Percentiles rank a stretch among this genome's conserved stretches.
These are phyloP conservation scores for Verbena officinalis DNA, from an alignment of 257 asterid species.

Conservation along the genomic window DNA sequence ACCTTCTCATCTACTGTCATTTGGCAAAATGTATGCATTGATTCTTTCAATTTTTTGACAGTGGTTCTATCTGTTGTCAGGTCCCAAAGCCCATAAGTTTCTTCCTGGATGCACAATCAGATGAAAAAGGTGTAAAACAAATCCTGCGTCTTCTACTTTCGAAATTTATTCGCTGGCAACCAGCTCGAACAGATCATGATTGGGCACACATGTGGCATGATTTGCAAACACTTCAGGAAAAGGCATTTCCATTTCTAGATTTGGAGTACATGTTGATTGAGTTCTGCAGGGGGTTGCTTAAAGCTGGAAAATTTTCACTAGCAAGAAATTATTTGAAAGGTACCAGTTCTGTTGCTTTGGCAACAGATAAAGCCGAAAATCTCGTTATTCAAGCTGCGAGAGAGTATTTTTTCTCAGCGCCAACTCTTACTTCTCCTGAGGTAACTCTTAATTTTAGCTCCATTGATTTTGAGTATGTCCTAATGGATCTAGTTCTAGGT, in stretches of 20 bases:
- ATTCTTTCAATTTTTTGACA: conserved; percentile 21
- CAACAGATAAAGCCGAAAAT: conserved; percentile 89
- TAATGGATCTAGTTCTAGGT: conserved; percentile 16
- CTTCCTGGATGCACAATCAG: conserved; percentile 64
- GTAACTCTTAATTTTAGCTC: conserved; percentile 47
- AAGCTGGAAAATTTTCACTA: conserved; percentile 89
- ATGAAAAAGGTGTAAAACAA: conserved; percentile 90
- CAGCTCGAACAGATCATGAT: conserved; percentile 85
- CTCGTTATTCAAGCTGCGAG: conserved; percentile 98
- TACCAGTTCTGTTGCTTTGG: conserved; percentile 75
- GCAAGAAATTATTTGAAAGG: conserved; percentile 98
- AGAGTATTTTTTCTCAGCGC: conserved; percentile 97
- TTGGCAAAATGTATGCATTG: conserved; percentile 20
- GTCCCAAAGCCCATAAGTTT: conserved; percentile 89
- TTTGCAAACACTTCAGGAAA: conserved; percentile 86
- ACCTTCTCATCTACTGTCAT: neutral
- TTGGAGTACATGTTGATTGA: conserved; percentile 84
- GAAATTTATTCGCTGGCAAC: conserved; percentile 84
- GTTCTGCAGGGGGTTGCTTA: conserved; percentile 97
- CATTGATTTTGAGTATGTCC: conserved; percentile 4
- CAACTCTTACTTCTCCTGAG: conserved; percentile 91
- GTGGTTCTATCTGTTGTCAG: conserved; percentile 45
- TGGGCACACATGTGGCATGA: conserved; percentile 99
- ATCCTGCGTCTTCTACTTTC: conserved; percentile 90
- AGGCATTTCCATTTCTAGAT: conserved; percentile 91